A percentile compares a stretch with the other conserved stretches of the same genome.
These are phyloP conservation scores for Termitomyces bulborhizus DNA, from an alignment of 768 basidiomycete genomes.

Conservation along the genomic window DNA sequence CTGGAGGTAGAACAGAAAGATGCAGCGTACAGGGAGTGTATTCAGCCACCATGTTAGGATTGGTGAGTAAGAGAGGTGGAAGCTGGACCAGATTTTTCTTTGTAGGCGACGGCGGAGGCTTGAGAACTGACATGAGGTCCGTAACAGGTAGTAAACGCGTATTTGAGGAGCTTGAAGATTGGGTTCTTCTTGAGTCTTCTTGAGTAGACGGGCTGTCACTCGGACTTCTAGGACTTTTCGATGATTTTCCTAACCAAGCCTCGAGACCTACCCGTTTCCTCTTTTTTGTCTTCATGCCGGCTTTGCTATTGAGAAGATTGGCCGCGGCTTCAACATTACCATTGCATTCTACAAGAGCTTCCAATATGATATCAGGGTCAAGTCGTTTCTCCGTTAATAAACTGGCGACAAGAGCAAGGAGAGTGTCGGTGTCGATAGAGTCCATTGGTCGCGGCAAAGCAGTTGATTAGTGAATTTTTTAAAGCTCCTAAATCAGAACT, in stretches of 20 bases:
- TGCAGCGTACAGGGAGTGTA: slow-evolving; percentile 78
- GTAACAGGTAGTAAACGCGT: slow-evolving; percentile 24
- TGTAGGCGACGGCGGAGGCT: slow-evolving; percentile 34
- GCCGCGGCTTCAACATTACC: slow-evolving; percentile 56
- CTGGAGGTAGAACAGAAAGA: slow-evolving; percentile 58
- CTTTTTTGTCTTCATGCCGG: slow-evolving; percentile 31
- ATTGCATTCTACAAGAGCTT: slow-evolving; percentile 48
- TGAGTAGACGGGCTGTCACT: neutral
- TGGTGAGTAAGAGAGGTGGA: slow-evolving; percentile 58
- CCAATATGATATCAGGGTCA: slow-evolving; percentile 40
- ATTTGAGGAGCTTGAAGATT: slow-evolving; percentile 3
- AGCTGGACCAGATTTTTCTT: slow-evolving; percentile 33
- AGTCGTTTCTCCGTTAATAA: slow-evolving; percentile 32
- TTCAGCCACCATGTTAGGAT: slow-evolving; percentile 55
- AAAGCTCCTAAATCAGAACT: no score
- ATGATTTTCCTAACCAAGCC: slow-evolving; percentile 40
- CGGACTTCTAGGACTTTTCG: slow-evolving; percentile 1
- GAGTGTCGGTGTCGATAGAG: slow-evolving; percentile 53
- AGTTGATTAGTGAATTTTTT: no score
- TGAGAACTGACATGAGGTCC: slow-evolving; percentile 53
- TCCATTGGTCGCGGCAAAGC: slow-evolving; percentile 2
- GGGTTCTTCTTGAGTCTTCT: neutral
- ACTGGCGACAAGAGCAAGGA: slow-evolving; percentile 64
- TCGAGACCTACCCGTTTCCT: slow-evolving; percentile 46
- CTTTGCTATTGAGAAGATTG: slow-evolving; percentile 23